Evolutionary conservation across 192 early-diverging fungal species (phyloP).

Genomic region (Entomortierella parvispora): DNA sequence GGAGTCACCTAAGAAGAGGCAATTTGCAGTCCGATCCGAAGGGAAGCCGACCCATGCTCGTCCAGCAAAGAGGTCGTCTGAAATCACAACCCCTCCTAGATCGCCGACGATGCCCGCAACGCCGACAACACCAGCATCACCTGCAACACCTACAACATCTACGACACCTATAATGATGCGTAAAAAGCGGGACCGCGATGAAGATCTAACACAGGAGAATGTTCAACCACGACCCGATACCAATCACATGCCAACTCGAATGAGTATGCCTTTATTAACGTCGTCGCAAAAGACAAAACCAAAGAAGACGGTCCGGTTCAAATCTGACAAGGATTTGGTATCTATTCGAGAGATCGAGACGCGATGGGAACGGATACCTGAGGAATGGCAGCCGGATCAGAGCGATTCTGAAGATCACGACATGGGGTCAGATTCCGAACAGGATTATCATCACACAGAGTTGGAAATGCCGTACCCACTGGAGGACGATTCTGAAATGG

Average conservation of each 20-base stretch:
- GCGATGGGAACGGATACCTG: neutral
- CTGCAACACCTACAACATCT: neutral
- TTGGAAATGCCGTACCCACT: too few species aligned
- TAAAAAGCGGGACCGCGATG: neutral
- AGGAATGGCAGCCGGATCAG: neutral
- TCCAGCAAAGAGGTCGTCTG: neutral
- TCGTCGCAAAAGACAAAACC: neutral
- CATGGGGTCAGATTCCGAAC: too few species aligned
- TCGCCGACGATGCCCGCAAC: neutral
- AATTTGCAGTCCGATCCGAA: neutral
- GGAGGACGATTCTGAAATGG: too few species aligned
- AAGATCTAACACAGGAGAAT: neutral
- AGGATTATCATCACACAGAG: too few species aligned
- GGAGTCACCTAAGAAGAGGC: neutral
- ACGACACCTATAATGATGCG: neutral
- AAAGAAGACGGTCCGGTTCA: slow-evolving; percentile 34
- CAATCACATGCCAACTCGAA: neutral
- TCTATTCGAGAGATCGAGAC: slow-evolving; percentile 11
- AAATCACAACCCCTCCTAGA: neutral
- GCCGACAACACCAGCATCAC: neutral
- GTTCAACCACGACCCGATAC: too few species aligned
- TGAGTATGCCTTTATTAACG: neutral
- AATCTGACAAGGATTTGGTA: slow-evolving; percentile 3
- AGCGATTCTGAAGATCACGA: too few species aligned
- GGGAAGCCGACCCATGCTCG: too few species aligned